These are phyloP conservation scores for Debaryomyces sp. DNA, from an alignment of 1,139 yeast species.

Conservation along the genomic window DNA sequence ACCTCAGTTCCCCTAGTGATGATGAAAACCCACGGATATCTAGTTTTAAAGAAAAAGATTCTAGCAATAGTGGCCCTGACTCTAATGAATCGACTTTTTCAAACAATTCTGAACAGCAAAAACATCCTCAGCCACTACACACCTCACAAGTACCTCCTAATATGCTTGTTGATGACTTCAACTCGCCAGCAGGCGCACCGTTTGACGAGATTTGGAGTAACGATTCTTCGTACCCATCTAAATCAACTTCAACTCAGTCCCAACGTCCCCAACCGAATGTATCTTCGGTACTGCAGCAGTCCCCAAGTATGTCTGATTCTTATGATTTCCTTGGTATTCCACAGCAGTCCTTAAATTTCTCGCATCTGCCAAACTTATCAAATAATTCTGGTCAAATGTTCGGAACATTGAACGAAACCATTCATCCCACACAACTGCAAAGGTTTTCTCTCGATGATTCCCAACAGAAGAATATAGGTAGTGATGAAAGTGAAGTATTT, in stretches of 20 bases:
- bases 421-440: not conserved
- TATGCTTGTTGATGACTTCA: not conserved
- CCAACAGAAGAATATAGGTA: not conserved
- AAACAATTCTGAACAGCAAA: not conserved
- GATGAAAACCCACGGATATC: slow-evolving; percentile 16
- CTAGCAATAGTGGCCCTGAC: not conserved
- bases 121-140: not conserved
- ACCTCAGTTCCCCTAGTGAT: slow-evolving; percentile 40
- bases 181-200: not conserved
- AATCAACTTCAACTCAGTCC: not conserved
- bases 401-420: not conserved
- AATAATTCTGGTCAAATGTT: not conserved
- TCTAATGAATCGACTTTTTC: not conserved
- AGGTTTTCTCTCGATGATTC: not conserved
- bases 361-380: not conserved
- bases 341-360: not conserved
- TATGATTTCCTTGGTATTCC: not conserved
- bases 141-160: not conserved
- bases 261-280: not conserved
- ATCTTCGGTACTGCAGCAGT: not conserved
- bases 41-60: not conserved
- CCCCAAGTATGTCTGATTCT: not conserved
- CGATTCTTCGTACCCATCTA: not conserved
- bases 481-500: not conserved
- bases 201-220: not conserved